phyloP scores from a whole-genome alignment of 2,329 filamentous ascomycete species.

The Aureobasidium leucospermi region DNA sequence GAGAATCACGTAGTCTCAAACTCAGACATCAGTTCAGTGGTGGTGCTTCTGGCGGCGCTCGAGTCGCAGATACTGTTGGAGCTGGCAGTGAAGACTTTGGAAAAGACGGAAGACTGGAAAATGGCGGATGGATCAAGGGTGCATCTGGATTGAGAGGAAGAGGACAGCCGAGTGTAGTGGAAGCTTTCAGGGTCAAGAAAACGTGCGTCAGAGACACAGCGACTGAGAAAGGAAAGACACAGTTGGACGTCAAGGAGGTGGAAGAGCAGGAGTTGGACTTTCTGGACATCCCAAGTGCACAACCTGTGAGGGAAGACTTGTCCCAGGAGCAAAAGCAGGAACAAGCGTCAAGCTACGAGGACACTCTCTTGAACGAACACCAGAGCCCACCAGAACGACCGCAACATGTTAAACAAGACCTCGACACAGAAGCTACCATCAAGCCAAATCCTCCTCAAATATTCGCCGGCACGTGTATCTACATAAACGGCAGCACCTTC shows the following conservation, averaged over 20 bases:
- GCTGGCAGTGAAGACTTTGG: slow-evolving; percentile 53
- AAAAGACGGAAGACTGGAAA: slow-evolving; percentile 43
- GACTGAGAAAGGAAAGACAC: slow-evolving; percentile 17
- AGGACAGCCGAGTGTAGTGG: slow-evolving; percentile 37
- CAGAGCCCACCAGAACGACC: neutral
- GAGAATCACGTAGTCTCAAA: slow-evolving; percentile 61
- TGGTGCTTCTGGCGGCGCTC: slow-evolving; percentile 46
- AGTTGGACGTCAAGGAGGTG: slow-evolving; percentile 17
- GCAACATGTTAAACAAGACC: neutral
- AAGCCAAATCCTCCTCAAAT: slow-evolving; percentile 18
- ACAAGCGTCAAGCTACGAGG: neutral
- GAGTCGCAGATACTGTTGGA: slow-evolving; percentile 59
- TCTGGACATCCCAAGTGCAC: slow-evolving; percentile 1
- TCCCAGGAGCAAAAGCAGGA: neutral
- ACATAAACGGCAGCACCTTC: slow-evolving; percentile 80
- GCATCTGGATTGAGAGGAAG: slow-evolving; percentile 41
- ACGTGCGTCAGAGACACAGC: slow-evolving; percentile 1
- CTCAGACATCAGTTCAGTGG: slow-evolving; percentile 61
- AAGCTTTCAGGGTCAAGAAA: slow-evolving; percentile 21
- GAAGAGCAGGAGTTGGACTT: slow-evolving; percentile 1
- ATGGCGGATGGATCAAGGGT: slow-evolving; percentile 45
- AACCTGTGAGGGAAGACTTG: neutral
- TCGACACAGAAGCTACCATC: neutral
- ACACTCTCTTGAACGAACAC: neutral
- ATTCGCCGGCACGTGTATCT: slow-evolving; percentile 66